Base-by-base conservation (phyloP, 805 yeast genomes). In the Nakazawaea ishiwadae region DNA sequence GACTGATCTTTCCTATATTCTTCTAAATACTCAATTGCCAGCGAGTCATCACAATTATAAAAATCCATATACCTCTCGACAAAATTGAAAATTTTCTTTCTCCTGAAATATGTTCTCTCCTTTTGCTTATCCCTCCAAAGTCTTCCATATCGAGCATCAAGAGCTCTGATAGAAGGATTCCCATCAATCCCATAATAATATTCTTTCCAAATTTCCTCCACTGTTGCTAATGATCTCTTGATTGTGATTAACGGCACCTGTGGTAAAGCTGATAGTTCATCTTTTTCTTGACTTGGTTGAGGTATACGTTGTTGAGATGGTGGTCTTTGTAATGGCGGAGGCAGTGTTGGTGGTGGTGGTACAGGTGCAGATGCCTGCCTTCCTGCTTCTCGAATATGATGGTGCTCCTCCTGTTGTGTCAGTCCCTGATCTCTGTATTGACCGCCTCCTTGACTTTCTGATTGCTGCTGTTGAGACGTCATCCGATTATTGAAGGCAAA, bases 111-210 rank as follows among this genome's bases (percentile, higher is more conserved):
- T 1, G 69, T 64, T 24, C 69, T 48, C 44, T 58, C 56, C 42
- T 61, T 66, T 8, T 66, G 62, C 37, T 63, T 66, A 46, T 62
- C 60, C 42, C 68, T 53, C 69, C 69, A 64, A 44, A 58, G 62
- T 12, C 66, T 55, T 15, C 59, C 61, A 42, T 48, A 64, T 44
- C 58, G 55, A 10, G 39, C 39, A 40, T 64, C 69, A 34, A 64
- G 45, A 12, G 51, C 37, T 30, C 55, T 59, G 30, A 64, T 52
- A 6, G 69, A 64, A 0, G 68, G 68, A 40, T 62, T 62, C 27
- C 59, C 65, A 28, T 59, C 57, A 12, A 61, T 37, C 2, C 69
- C 69, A 44, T 63, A 62, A 37, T 57, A 60, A 41, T 62, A 64
- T 47, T 64, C 69, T 41, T 52, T 52, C 69, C 69, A 64, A 17